A percentile compares a stretch with the other conserved stretches of the same genome.
phyloP scores from a whole-genome alignment of 2,329 filamentous ascomycete genomes.

The Monilinia vaccinii-corymbosi region DNA sequence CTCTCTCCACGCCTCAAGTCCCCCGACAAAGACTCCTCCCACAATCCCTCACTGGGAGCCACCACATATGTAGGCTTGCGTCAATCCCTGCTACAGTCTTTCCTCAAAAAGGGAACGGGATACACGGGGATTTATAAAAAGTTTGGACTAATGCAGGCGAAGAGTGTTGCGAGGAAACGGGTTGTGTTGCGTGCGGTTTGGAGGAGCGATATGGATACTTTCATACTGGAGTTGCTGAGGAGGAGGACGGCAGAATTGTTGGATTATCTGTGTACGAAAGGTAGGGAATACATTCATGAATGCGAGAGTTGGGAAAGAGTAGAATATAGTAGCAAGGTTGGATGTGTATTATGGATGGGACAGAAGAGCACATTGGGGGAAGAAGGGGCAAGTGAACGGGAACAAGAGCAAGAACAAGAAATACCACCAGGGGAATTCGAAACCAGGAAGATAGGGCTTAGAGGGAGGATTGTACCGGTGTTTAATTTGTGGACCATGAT shows the following conservation, averaged over 20 bases:
- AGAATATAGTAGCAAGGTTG: slow-evolving; percentile 28
- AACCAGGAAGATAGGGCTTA: slow-evolving; percentile 34
- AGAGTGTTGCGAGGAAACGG: neutral
- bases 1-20: slow-evolving; percentile 13
- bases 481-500: slow-evolving; percentile 45
- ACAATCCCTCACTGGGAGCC: slow-evolving; percentile 5
- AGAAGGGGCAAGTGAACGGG: neutral
- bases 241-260: slow-evolving; percentile 39
- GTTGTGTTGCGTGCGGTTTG: slow-evolving; percentile 27
- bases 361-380: neutral
- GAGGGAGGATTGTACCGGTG: slow-evolving; percentile 34
- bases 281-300: slow-evolving; percentile 35
- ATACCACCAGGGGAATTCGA: slow-evolving; percentile 33
- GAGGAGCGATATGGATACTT: slow-evolving; percentile 47
- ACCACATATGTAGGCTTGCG: slow-evolving; percentile 10
- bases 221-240: slow-evolving; percentile 43
- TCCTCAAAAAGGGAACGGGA: neutral
- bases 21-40: neutral
- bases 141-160: neutral
- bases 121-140: neutral
- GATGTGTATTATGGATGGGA: slow-evolving; percentile 24
- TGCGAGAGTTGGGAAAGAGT: slow-evolving; percentile 37
- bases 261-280: slow-evolving; percentile 31
- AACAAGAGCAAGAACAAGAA: slow-evolving; percentile 12
- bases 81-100: slow-evolving; percentile 1